Evolutionary conservation across 306 rosid species (phyloP).

Genomic region (Prinsepia uniflora): DNA sequence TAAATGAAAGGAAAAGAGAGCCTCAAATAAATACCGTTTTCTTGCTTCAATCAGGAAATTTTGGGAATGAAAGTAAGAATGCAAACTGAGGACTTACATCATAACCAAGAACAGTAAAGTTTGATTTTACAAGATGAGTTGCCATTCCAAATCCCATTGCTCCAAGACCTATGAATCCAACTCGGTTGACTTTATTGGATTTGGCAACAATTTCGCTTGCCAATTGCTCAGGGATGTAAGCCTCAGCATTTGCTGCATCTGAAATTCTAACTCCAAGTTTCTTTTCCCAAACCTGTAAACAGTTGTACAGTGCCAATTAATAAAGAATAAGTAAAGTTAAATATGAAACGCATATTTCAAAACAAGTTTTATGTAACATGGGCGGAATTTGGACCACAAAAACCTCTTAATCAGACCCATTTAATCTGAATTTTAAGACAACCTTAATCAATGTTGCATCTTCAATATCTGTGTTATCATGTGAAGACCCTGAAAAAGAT

Average conservation of each 20-base stretch:
- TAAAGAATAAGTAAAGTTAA: constrained; percentile 4
- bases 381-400: neutral
- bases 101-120: constrained; percentile 69
- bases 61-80: neutral
- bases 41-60: neutral
- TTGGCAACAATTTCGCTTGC: constrained; percentile 48
- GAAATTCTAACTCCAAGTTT: constrained; percentile 64
- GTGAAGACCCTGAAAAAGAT: constrained; percentile 57
- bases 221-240: constrained; percentile 60
- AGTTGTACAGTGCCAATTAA: constrained; percentile 8
- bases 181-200: constrained; percentile 44
- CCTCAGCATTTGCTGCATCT: constrained; percentile 67
- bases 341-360: constrained; percentile 6
- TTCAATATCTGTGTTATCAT: constrained; percentile 36
- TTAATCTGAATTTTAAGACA: constrained; percentile 18
- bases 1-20: neutral
- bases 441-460: constrained; percentile 58
- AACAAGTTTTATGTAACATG: constrained; percentile 15
- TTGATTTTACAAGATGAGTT: constrained; percentile 68
- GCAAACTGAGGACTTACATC: constrained; percentile 55
- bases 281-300: constrained; percentile 62
- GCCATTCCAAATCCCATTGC: constrained; percentile 99
- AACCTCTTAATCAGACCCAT: constrained; percentile 9
- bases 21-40: neutral
- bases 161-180: constrained; percentile 97